phyloP scores from a whole-genome alignment of 2,329 filamentous ascomycete genomes.

The Aspergillus felis region DNA sequence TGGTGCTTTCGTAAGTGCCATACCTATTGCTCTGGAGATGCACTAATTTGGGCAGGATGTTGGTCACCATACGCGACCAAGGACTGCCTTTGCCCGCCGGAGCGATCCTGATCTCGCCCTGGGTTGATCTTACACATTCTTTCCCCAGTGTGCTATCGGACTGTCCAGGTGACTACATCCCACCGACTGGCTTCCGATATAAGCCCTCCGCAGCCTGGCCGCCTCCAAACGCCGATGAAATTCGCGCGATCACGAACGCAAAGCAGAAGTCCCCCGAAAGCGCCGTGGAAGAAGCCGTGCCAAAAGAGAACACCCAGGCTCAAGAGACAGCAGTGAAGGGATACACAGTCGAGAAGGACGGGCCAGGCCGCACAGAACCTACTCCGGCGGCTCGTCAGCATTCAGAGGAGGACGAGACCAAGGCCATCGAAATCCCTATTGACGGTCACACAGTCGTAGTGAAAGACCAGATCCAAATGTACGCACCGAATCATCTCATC shows the following conservation, averaged over 20 bases:
- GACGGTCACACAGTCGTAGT: slow-evolving; percentile 68
- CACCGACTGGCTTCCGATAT: slow-evolving; percentile 80
- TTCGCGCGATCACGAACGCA: slow-evolving; percentile 47
- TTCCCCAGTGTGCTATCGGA: slow-evolving; percentile 82
- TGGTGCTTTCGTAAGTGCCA: slow-evolving; percentile 61
- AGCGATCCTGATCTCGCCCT: slow-evolving; percentile 85
- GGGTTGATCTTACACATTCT: slow-evolving; percentile 93
- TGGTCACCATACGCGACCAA: slow-evolving; percentile 78
- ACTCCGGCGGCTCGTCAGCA: slow-evolving; percentile 22
- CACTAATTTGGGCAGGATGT: slow-evolving; percentile 48
- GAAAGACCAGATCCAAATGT: slow-evolving; percentile 89
- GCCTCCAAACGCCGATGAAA: slow-evolving; percentile 76
- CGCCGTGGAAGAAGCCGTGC: slow-evolving; percentile 18
- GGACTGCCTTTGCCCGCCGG: slow-evolving; percentile 82
- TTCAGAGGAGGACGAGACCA: slow-evolving; percentile 18
- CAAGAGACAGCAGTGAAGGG: slow-evolving; percentile 32
- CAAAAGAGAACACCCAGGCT: slow-evolving; percentile 15
- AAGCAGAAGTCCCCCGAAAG: slow-evolving; percentile 39
- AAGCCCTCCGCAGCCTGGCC: slow-evolving; percentile 90
- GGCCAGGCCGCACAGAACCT: slow-evolving; percentile 8
- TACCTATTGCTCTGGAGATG: background rate
- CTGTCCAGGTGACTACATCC: slow-evolving; percentile 80
- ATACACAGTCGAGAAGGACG: slow-evolving; percentile 22
- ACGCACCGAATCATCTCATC: slow-evolving; percentile 78
- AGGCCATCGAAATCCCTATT: slow-evolving; percentile 62